These are phyloP conservation scores for Verruconis gallopava DNA, from an alignment of 2,329 filamentous ascomycete species.

Conservation along the genomic window DNA sequence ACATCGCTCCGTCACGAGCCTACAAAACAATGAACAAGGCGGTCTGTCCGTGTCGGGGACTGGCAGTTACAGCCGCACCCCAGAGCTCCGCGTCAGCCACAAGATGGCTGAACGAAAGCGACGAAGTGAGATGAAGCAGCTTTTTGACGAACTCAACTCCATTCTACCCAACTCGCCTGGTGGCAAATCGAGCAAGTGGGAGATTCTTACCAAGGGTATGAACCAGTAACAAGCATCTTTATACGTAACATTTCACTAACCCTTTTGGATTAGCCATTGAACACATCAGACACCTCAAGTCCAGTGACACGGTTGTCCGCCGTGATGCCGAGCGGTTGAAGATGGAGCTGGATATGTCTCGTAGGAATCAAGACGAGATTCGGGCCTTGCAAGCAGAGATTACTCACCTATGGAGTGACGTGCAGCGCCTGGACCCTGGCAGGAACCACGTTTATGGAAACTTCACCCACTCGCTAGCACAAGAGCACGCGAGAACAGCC, in stretches of 20 bases:
- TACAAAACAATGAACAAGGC: conserved; percentile 47
- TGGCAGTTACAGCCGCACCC: conserved; percentile 71
- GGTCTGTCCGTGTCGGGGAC: conserved; percentile 30
- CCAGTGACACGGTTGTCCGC: conserved; percentile 29
- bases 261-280: conserved; percentile 30
- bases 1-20: conserved; percentile 55
- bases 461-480: conserved; percentile 5
- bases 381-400: conserved; percentile 34
- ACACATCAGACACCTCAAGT: conserved; percentile 31
- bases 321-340: conserved; percentile 31
- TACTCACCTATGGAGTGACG: conserved; percentile 31
- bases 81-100: conserved; percentile 70
- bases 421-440: conserved; percentile 33
- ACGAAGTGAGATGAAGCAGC: conserved; percentile 75
- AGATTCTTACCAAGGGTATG: conserved; percentile 73
- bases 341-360: conserved; percentile 18
- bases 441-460: conserved; percentile 35
- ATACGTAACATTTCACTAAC: no score
- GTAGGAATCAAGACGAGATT: conserved; percentile 28
- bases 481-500: conserved; percentile 1
- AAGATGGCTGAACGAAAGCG: conserved; percentile 76
- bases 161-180: conserved; percentile 70
- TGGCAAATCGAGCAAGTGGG: conserved; percentile 81
- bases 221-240: conserved; percentile 10
- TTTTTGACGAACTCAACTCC: conserved; percentile 69